Conservation (phyloP, 2,329 filamentous ascomycete genomes). For the Claviceps fusiformis region DNA sequence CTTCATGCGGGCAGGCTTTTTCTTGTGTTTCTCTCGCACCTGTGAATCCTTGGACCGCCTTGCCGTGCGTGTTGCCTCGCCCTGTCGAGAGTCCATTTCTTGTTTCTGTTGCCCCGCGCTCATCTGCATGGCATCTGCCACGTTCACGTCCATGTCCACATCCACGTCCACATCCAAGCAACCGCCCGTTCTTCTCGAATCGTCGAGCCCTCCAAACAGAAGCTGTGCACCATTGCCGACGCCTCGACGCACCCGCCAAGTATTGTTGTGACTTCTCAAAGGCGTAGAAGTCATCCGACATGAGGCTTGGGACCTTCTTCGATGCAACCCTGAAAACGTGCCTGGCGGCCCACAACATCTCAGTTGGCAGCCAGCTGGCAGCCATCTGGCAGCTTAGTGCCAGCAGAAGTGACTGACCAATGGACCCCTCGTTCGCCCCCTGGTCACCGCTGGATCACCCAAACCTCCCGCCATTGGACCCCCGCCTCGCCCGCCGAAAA, state of each 20-base stretch:
- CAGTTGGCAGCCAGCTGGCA: too few species aligned
- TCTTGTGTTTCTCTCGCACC: neutral
- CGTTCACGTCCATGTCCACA: neutral
- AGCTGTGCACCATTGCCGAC: neutral
- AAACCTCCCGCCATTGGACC: slow-evolving; percentile 8
- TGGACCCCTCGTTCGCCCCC: neutral
- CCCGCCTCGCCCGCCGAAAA: slow-evolving; percentile 4
- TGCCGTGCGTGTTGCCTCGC: neutral
- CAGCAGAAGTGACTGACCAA: neutral
- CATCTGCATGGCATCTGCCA: neutral
- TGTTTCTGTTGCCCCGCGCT: neutral
- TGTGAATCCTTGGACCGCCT: too few species aligned
- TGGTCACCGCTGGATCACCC: slow-evolving; percentile 11
- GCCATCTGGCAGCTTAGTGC: neutral
- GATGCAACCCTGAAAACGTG: slow-evolving; percentile 5
- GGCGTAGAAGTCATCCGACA: neutral
- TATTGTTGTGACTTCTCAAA: neutral
- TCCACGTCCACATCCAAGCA: too few species aligned
- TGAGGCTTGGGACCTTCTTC: neutral
- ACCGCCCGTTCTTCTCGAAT: neutral
- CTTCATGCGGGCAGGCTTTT: neutral
- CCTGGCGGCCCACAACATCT: slow-evolving; percentile 4
- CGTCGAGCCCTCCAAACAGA: neutral
- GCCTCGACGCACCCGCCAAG: neutral
- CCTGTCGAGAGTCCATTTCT: neutral